Percentiles rank a stretch among this genome's conserved stretches.
phyloP scores from a whole-genome alignment of 2,329 filamentous ascomycete species.

The Metarhizium album region DNA sequence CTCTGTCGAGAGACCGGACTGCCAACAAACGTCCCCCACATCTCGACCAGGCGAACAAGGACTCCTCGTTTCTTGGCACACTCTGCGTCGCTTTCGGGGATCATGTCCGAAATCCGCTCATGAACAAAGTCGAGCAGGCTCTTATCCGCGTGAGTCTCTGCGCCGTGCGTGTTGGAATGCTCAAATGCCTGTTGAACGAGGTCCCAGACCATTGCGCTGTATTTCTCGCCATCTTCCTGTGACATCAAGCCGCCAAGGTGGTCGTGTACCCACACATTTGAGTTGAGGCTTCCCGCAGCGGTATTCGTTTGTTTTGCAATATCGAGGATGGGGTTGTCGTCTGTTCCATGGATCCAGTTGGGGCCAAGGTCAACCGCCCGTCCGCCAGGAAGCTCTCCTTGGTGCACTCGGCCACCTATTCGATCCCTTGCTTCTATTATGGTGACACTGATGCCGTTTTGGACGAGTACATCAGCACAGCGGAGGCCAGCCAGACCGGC shows the following conservation, averaged over 20 bases:
- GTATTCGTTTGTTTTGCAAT: conserved; percentile 53
- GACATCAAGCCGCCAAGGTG: conserved; percentile 42
- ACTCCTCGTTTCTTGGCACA: conserved; percentile 29
- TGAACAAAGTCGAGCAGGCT: conserved; percentile 46
- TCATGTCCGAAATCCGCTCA: conserved; percentile 31
- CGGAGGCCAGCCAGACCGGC: conserved; percentile 61
- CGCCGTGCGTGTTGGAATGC: conserved; percentile 47
- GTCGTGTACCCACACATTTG: conserved; percentile 43
- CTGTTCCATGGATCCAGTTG: conserved; percentile 73
- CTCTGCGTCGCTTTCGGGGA: conserved; percentile 32
- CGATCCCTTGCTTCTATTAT: conserved; percentile 58
- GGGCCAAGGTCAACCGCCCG: conserved; percentile 50
- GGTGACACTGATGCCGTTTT: conserved; percentile 55
- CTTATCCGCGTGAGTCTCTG: conserved; percentile 33
- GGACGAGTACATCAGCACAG: conserved; percentile 56
- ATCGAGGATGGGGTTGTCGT: conserved; percentile 58
- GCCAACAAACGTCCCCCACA: conserved; percentile 64
- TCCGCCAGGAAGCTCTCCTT: conserved; percentile 37
- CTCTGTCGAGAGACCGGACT: conserved; percentile 54
- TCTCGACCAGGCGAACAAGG: conserved; percentile 44
- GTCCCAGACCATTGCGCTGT: conserved; percentile 51
- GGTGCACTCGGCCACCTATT: conserved; percentile 53
- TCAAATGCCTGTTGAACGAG: conserved; percentile 59
- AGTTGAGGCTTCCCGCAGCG: conserved; percentile 35
- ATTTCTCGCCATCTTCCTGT: conserved; percentile 31